A percentile compares a stretch with the other conserved stretches of the same genome.
These are phyloP conservation scores for Cucurbitaria berberidis DNA, from an alignment of 2,329 filamentous ascomycete genomes.

Conservation along the genomic window DNA sequence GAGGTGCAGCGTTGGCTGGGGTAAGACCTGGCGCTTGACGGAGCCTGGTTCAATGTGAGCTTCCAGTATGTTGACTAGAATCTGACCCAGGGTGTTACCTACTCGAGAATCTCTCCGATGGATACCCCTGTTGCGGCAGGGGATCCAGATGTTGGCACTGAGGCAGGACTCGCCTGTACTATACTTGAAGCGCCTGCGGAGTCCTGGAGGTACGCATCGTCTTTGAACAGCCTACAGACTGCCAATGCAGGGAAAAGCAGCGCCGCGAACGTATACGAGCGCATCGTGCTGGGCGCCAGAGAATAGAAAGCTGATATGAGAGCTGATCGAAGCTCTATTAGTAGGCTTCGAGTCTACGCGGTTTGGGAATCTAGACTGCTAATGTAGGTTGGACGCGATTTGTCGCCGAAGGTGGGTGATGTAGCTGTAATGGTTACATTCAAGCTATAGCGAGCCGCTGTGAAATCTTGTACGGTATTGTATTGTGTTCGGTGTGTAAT, in stretches of 20 bases:
- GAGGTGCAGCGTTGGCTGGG: neutral
- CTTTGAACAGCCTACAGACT: neutral
- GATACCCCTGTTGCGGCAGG: neutral
- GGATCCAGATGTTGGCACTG: conserved; percentile 1
- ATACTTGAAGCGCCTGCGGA: neutral
- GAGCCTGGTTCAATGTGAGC: conserved; percentile 14
- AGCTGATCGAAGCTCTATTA: neutral
- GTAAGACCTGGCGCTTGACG: conserved; percentile 16
- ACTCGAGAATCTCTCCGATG: neutral
- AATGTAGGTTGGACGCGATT: neutral
- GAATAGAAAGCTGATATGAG: neutral
- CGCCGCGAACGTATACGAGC: neutral
- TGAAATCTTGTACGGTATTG: neutral
- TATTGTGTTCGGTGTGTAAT: neutral
- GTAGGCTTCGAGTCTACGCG: neutral
- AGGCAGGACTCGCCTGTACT: conserved; percentile 9
- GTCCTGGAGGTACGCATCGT: neutral
- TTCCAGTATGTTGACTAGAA: neutral
- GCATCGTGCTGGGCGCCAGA: neutral
- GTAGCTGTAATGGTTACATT: neutral
- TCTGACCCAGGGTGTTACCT: neutral
- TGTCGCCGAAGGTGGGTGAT: neutral
- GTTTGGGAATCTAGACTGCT: neutral
- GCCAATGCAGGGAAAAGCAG: conserved; percentile 1
- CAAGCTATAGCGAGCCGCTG: neutral